Conservation (phyloP, 129 eudicot species). For the Tagetes patula region DNA sequence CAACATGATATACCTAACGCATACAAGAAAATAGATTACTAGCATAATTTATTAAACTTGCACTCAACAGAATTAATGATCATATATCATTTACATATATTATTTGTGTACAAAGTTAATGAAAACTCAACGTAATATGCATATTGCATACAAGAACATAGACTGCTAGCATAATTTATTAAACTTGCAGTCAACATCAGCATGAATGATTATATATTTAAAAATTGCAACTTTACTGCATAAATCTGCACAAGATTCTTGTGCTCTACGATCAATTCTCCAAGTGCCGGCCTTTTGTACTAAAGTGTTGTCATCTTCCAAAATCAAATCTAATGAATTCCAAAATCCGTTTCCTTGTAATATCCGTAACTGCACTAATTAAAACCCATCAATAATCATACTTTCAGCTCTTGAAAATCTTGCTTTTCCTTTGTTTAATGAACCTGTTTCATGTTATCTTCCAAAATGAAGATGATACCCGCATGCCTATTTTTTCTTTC, state of each 20-base stretch:
- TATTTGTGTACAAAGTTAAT: neutral
- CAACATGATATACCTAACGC: constrained; percentile 14
- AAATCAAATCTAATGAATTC: constrained; percentile 21
- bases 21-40: constrained; percentile 32
- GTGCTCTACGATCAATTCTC: constrained; percentile 27
- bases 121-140: neutral
- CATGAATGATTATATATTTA: constrained; percentile 12
- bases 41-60: constrained; percentile 14
- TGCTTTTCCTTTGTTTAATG: constrained; percentile 15
- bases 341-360: constrained; percentile 29
- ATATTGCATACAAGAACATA: constrained; percentile 30
- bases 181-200: constrained; percentile 27
- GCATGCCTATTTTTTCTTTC: constrained; percentile 34
- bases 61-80: constrained; percentile 16
- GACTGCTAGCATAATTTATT: constrained; percentile 18
- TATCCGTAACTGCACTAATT: constrained; percentile 21
- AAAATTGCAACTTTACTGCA: constrained; percentile 36
- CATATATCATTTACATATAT: neutral
- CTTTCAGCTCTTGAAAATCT: constrained; percentile 12
- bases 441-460: constrained; percentile 7
- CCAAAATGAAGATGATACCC: constrained; percentile 43
- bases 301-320: constrained; percentile 25
- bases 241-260: constrained; percentile 36
- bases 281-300: constrained; percentile 42
- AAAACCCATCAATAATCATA: constrained; percentile 10